These are phyloP conservation scores for Fusarium sp. DNA, from an alignment of 2,329 filamentous ascomycete genomes.

Conservation along the genomic window DNA sequence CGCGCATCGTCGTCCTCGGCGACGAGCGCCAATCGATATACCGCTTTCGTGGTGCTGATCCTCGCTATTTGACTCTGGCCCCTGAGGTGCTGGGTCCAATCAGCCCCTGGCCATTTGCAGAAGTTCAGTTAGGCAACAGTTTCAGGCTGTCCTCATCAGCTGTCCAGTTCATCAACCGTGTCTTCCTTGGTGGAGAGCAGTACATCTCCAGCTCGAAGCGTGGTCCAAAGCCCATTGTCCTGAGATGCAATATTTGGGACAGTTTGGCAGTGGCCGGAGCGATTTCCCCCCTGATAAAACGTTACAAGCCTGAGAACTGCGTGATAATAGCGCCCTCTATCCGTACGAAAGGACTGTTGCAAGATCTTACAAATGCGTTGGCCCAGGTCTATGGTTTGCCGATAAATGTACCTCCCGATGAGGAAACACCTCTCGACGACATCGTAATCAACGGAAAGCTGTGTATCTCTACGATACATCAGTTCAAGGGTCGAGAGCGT, in stretches of 20 bases:
- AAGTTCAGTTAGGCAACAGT: constrained; percentile 34
- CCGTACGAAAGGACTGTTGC: neutral
- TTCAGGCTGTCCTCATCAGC: constrained; percentile 41
- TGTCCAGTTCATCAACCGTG: constrained; percentile 41
- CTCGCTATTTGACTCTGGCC: constrained; percentile 40
- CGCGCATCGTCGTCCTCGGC: constrained; percentile 43
- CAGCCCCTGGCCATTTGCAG: constrained; percentile 34
- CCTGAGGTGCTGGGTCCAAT: constrained; percentile 32
- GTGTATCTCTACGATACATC: constrained; percentile 45
- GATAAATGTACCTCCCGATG: constrained; percentile 35
- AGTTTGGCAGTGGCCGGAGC: constrained; percentile 15
- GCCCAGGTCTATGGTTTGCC: constrained; percentile 22
- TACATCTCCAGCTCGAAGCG: constrained; percentile 44
- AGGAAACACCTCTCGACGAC: constrained; percentile 40
- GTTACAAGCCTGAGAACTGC: constrained; percentile 29
- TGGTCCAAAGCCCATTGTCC: constrained; percentile 42
- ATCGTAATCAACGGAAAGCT: constrained; percentile 41
- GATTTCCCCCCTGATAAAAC: constrained; percentile 32
- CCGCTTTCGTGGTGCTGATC: constrained; percentile 42
- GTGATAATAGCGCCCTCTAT: constrained; percentile 19
- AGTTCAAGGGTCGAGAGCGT: constrained; percentile 48
- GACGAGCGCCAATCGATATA: constrained; percentile 46
- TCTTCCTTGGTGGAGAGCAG: constrained; percentile 38
- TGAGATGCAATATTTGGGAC: constrained; percentile 27
- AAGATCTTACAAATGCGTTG: constrained; percentile 1